Conservation (phyloP, 208 protist genomes). For the Leishmania aethiopica region DNA sequence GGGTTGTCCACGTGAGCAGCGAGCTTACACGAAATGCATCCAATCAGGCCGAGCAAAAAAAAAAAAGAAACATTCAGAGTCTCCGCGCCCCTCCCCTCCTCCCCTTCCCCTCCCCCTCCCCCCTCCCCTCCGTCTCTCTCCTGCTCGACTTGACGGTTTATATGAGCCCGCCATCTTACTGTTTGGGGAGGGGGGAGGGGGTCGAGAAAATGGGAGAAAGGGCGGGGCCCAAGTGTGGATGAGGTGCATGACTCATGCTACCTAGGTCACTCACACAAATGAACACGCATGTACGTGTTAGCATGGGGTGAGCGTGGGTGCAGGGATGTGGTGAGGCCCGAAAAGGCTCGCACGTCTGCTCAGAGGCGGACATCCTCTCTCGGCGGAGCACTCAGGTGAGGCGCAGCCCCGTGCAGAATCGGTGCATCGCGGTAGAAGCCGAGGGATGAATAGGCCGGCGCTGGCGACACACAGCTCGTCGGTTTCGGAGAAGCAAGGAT, state of each 20-base stretch:
- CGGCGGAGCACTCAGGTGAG: neutral
- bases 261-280: neutral
- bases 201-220: neutral
- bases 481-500: neutral
- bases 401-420: neutral
- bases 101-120: too few relatives aligned
- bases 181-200: neutral
- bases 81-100: neutral
- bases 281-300: neutral
- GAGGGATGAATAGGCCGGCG: neutral
- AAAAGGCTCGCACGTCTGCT: neutral
- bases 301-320: neutral
- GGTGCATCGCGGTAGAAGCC: constrained; percentile 1
- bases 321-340: neutral
- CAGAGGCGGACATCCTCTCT: neutral
- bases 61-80: neutral
- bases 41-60: neutral
- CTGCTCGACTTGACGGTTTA: neutral
- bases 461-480: neutral
- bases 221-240: neutral
- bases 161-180: neutral
- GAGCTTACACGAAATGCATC: too few relatives aligned
- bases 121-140: neutral
- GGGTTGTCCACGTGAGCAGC: too few relatives aligned
- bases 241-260: neutral